Conservation (phyloP, 2,329 filamentous ascomycete genomes). For the Sporothrix euskadiensis region DNA sequence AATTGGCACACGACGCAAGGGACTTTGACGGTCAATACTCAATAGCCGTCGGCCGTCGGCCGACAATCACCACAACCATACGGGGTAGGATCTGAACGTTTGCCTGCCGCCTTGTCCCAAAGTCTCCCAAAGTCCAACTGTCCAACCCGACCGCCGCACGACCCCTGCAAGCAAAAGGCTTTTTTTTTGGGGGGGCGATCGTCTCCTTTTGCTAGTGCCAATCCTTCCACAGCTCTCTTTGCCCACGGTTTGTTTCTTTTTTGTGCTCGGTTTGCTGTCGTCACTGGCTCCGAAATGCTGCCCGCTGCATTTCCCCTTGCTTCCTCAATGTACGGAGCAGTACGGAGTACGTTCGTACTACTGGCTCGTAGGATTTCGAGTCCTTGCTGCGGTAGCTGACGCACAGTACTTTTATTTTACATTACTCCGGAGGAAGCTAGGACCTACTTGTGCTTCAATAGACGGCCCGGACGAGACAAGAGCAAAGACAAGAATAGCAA, state of each 20-base stretch:
- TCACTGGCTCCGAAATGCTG: not conserved
- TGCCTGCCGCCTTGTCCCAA: not conserved
- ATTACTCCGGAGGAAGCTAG: not conserved
- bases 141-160: too few species aligned
- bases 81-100: not conserved
- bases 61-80: not conserved
- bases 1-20: constrained; percentile 9
- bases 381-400: not conserved
- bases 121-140: not conserved
- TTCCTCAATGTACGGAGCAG: not conserved
- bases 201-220: not conserved
- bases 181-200: not conserved
- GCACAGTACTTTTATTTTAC: not conserved
- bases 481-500: not conserved
- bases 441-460: too few species aligned
- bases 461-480: not conserved
- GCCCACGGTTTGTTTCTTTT: not conserved
- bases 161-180: not conserved
- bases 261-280: not conserved
- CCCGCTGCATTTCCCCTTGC: not conserved
- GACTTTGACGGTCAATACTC: not conserved
- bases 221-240: constrained; percentile 2
- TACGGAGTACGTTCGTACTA: too few species aligned
- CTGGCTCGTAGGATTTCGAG: not conserved
- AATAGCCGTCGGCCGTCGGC: not conserved